Evolutionary conservation across 2,329 filamentous ascomycete species (phyloP).

Genomic region (Penicillium sp.): DNA sequence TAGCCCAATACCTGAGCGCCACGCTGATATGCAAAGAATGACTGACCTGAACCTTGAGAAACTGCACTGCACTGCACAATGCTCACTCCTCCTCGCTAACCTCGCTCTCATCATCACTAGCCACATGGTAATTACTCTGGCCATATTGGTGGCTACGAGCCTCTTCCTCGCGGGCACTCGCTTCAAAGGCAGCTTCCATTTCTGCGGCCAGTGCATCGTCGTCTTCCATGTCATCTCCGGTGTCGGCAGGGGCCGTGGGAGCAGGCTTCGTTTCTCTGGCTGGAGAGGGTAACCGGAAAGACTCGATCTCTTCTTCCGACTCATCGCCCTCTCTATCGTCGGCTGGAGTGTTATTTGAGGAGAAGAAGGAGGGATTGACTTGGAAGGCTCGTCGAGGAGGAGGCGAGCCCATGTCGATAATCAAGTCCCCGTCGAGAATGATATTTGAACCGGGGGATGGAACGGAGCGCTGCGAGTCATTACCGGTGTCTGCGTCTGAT

Average conservation of each 20-base stretch:
- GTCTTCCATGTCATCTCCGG: slow-evolving; percentile 42
- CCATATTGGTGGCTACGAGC: slow-evolving; percentile 42
- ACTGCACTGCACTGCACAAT: too few species aligned
- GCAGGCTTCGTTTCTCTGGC: slow-evolving; percentile 29
- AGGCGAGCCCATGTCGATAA: slow-evolving; percentile 54
- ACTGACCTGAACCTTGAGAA: slow-evolving; percentile 2
- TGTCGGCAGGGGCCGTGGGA: slow-evolving; percentile 19
- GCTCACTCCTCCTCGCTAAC: slow-evolving; percentile 67
- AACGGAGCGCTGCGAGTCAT: slow-evolving; percentile 35
- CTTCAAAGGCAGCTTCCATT: slow-evolving; percentile 59
- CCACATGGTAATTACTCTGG: slow-evolving; percentile 36
- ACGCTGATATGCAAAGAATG: slow-evolving; percentile 24
- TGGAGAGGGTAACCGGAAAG: slow-evolving; percentile 44
- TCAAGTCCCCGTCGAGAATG: slow-evolving; percentile 52
- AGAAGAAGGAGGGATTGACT: slow-evolving; percentile 48
- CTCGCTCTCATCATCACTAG: slow-evolving; percentile 63
- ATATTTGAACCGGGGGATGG: slow-evolving; percentile 48
- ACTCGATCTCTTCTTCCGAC: slow-evolving; percentile 48
- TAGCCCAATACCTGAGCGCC: slow-evolving; percentile 18
- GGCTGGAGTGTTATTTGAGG: slow-evolving; percentile 46
- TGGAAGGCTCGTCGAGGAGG: slow-evolving; percentile 45
- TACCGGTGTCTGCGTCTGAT: slow-evolving; percentile 39
- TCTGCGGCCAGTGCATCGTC: slow-evolving; percentile 62
- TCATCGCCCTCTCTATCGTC: slow-evolving; percentile 41
- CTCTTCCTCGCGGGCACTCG: slow-evolving; percentile 46